A percentile compares a stretch with the other conserved stretches of the same genome.
Evolutionary conservation across 2,329 filamentous ascomycete genomes (phyloP).

Genomic region (Fusarium dlaminii): DNA sequence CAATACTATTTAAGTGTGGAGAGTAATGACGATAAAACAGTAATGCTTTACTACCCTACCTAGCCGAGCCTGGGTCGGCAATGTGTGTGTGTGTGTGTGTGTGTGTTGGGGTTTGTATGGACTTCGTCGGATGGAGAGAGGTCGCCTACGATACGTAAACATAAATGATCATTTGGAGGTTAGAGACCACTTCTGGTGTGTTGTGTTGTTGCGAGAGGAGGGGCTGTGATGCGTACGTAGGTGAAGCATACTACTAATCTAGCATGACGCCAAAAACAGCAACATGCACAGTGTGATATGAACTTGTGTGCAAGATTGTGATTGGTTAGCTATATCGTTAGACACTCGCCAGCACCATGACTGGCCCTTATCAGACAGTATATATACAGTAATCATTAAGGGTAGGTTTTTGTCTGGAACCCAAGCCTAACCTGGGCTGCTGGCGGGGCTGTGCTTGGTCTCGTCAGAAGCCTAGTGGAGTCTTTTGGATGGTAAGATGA

Average conservation of each 20-base stretch:
- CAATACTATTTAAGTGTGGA: background rate
- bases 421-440: background rate
- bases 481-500: constrained; percentile 6
- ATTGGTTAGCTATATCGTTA: constrained; percentile 2
- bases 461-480: background rate
- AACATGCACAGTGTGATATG: constrained; percentile 12
- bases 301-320: background rate
- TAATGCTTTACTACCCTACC: background rate
- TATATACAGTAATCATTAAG: constrained; percentile 8
- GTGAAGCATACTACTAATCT: background rate
- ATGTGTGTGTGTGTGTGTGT: background rate
- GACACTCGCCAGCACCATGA: background rate
- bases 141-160: constrained; percentile 20
- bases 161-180: background rate
- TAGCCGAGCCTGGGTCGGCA: background rate
- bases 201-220: constrained; percentile 19
- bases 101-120: background rate
- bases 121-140: background rate
- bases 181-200: constrained; percentile 11
- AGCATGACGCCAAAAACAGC: background rate
- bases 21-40: background rate
- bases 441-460: constrained; percentile 21
- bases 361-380: constrained; percentile 15
- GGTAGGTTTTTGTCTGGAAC: constrained; percentile 5
- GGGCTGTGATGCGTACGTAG: constrained; percentile 17